Conservation (phyloP, 2,329 filamentous ascomycete species). For the Septoria linicola region DNA sequence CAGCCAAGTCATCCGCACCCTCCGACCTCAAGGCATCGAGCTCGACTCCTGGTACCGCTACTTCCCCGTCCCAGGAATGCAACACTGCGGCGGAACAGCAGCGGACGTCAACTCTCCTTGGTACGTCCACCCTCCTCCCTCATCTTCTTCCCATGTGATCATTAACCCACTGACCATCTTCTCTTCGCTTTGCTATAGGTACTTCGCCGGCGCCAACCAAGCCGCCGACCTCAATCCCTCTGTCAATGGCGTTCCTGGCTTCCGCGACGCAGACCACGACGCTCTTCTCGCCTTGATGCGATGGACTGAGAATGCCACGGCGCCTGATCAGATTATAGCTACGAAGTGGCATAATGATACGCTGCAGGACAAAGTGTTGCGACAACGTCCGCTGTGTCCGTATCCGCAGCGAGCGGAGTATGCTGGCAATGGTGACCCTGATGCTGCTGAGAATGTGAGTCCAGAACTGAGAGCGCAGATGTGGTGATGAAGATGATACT, state of each 20-base stretch:
- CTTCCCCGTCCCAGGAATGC: constrained; percentile 49
- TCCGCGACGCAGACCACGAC: constrained; percentile 38
- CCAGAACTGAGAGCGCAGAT: too few relatives aligned
- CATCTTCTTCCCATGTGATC: too few relatives aligned
- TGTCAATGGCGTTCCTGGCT: constrained; percentile 36
- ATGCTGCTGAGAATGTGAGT: constrained; percentile 36
- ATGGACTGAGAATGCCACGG: constrained; percentile 42
- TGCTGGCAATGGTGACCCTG: constrained; percentile 30
- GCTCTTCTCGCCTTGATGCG: constrained; percentile 39
- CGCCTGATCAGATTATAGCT: constrained; percentile 40
- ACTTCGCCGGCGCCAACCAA: constrained; percentile 44
- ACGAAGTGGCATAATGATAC: constrained; percentile 39
- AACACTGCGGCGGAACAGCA: constrained; percentile 43
- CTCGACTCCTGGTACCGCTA: constrained; percentile 45
- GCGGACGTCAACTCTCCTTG: constrained; percentile 43
- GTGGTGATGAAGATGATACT: too few relatives aligned
- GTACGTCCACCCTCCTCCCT: constrained; percentile 19
- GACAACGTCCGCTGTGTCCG: constrained; percentile 40
- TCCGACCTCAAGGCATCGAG: constrained; percentile 39
- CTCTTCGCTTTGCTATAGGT: too few relatives aligned
- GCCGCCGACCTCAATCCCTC: constrained; percentile 27
- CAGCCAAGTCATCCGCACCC: constrained; percentile 43
- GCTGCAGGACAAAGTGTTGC: constrained; percentile 33
- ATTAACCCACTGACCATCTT: too few relatives aligned
- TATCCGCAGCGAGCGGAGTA: constrained; percentile 37